Evolutionary conservation across 2,329 filamentous ascomycete species (phyloP), one percentile per base, ranked within the genome.

Genomic region (Didymellaceae sp.): DNA sequence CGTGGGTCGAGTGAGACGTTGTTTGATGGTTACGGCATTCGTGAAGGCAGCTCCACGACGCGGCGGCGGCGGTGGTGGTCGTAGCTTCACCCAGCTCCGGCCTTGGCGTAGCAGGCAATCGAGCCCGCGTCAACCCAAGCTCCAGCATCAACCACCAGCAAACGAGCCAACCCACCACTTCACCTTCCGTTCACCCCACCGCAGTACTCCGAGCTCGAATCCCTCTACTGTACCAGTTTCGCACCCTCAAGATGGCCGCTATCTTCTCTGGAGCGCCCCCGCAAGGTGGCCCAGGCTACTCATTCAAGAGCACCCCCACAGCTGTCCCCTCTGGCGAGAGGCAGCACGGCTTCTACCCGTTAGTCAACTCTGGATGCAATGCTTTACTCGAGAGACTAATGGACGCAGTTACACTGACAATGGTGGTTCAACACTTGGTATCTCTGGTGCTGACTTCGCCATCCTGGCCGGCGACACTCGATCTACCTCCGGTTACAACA

Each of bases 381-480:
- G 3, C 7, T 43, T 58, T 30, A 21, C 4, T 51, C 22, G 6
- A 3, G 8, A n/a, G 16, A 18, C 59, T 69, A 54, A 71, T 20
- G 26, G 35, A 5, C 38, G 26, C 63, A 94, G 90, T 65, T 99
- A 99, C 78, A 95, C 94, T 62, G 93, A 99, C 80, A 99, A 99
- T 74, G 94, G 94, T 65, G 94, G 94, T 64, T 96, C 91, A 54
- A 97, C 94, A 45, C 85, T 99, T 48, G 94, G 91, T 69, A 97
- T 99, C 75, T 88, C 91, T 30, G 94, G 95, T 64, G 86, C 86
- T 71, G 90, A 95, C 80, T 99, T 97, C 81, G 86, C 91, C 71
- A 95, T 99, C 78, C 86, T 99, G 74, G 94, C 94, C 34, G 94
- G 95, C 77, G 94, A 99, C 80, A 99, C 94, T 65, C 90, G 94